Base-by-base conservation (phyloP, 108 stramenopile genomes). In the Skeletonema potamos region DNA sequence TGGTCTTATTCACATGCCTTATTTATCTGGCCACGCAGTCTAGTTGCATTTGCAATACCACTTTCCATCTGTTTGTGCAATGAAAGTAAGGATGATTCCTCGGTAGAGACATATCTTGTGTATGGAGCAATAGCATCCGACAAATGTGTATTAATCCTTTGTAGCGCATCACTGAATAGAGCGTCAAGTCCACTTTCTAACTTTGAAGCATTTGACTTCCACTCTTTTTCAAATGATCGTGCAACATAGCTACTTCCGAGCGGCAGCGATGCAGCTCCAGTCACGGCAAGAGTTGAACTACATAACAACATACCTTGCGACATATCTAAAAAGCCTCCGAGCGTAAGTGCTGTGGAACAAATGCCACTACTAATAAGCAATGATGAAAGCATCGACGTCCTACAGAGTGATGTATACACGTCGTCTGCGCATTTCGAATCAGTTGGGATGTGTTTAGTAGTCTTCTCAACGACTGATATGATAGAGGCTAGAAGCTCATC, bases 41-140 rank as follows among this genome's bases (percentile, higher is more conserved):
- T 83, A 22, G 73, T 74, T 17, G 87, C 58, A 24, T 39, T 72
- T 9, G 80, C 46, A 15, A 70, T 51, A 4, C 83, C 36, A 13
- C 37, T 79, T 36, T 91, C 86, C 62, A 86, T 84, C 59, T 87
- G 61, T 9, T 66, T 80, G 43, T 60, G 22, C 30, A 92, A 66
- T 15, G 66, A 64, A 13, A 73, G 55, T 13, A 89, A 62, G 30
- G 83, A 76, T 27, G 84, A 72, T 30, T 74, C 64, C 66, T 89
- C 88, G 9, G 81, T 82, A 39, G 80, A 64, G 6, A 92, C 91
- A 44, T 70, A 89, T 36, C 91, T 62, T 8, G 86, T 84, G 64
- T 87, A 92, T 11, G 91, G 91, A 26, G 81, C 57, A 6, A 92
- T 77, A 1, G 88, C 84, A 64, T 87, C 85, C 9, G 82, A 54